A percentile compares a stretch with the other conserved stretches of the same genome.
These are phyloP conservation scores for Pinus albicaulis DNA, from an alignment of 75 land plant species.

Conservation along the genomic window DNA sequence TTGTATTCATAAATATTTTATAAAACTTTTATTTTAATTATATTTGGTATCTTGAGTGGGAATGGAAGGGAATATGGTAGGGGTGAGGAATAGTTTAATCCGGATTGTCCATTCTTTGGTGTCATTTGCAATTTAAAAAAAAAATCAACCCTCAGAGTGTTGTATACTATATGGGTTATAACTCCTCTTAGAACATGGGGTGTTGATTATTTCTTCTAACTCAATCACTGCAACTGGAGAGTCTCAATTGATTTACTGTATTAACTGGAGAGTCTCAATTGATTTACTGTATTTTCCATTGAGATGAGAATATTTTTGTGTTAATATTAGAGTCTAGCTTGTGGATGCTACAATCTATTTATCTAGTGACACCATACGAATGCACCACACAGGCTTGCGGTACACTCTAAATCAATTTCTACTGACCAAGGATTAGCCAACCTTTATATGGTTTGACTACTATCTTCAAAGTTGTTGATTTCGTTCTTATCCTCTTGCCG, in stretches of 20 bases:
- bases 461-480: neutral
- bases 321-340: neutral
- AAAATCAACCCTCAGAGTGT: neutral
- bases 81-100: slow-evolving; percentile 2
- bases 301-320: neutral
- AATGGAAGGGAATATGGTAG: neutral
- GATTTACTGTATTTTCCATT: neutral
- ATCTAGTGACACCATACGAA: neutral
- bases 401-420: neutral
- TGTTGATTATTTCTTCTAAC: neutral
- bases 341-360: neutral
- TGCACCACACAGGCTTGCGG: neutral
- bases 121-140: neutral
- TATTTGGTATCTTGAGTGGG: neutral
- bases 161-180: neutral
- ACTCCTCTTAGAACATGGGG: neutral
- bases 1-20: neutral
- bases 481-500: neutral
- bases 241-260: too few species aligned
- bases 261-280: neutral
- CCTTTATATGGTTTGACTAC: neutral
- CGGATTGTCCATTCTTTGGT: neutral
- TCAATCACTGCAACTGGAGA: neutral
- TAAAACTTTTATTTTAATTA: neutral
- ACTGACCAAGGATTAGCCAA: neutral